Evolutionary conservation across 108 stramenopile genomes (phyloP).

Genomic region (Aurantiochytrium sp.): DNA sequence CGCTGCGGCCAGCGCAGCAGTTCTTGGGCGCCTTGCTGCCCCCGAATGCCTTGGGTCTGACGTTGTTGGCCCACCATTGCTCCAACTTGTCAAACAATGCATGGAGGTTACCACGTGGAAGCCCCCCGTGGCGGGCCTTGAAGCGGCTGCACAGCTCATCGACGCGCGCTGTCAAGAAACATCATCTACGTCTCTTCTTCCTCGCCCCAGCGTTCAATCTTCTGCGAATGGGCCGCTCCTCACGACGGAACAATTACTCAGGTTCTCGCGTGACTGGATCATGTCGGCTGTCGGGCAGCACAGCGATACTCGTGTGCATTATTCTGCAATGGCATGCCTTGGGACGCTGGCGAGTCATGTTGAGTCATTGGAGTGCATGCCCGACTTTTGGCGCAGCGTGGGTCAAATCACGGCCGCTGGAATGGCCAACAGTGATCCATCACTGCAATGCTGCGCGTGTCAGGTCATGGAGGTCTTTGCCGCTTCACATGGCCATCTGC

Average conservation of each 20-base stretch:
- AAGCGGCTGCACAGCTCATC: neutral
- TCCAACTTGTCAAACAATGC: neutral
- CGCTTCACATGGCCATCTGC: neutral
- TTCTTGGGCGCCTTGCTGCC: neutral
- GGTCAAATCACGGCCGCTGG: neutral
- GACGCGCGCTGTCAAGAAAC: neutral
- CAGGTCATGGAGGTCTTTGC: neutral
- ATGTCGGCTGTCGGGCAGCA: neutral
- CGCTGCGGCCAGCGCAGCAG: neutral
- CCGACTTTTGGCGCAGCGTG: neutral
- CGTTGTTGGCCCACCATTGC: neutral
- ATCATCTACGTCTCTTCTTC: too few species aligned
- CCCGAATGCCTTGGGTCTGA: neutral
- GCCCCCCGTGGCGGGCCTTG: neutral
- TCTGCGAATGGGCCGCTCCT: neutral
- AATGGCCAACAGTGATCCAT: neutral
- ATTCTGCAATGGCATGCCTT: neutral
- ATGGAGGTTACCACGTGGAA: neutral
- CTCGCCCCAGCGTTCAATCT: neutral
- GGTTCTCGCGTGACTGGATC: neutral
- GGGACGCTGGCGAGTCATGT: neutral
- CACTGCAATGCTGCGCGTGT: neutral
- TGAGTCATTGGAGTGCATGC: neutral
- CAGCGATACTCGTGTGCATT: neutral
- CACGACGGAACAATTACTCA: neutral